phyloP scores from a whole-genome alignment of 805 yeast genomes.

The Candida pini region DNA sequence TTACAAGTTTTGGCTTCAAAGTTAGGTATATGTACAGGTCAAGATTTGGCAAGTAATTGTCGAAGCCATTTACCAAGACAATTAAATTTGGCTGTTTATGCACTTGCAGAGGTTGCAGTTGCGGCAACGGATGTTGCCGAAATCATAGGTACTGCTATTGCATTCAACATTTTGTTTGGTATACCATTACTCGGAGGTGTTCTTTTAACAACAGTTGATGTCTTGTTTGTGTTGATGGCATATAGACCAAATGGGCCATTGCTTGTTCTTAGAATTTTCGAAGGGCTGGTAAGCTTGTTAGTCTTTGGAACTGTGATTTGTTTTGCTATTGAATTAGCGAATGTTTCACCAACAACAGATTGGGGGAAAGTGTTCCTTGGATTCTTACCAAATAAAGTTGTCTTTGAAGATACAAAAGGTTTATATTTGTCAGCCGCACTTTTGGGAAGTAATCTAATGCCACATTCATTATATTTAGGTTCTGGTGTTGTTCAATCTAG shows the following conservation, averaged over 20 bases:
- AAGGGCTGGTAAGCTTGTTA: constrained; percentile 68
- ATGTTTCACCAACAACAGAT: constrained; percentile 52
- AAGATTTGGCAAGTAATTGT: constrained; percentile 86
- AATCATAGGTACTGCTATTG: constrained; percentile 95
- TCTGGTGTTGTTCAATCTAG: constrained; percentile 87
- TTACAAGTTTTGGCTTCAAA: constrained; percentile 82
- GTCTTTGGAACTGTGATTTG: constrained; percentile 82
- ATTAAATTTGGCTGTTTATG: constrained; percentile 57
- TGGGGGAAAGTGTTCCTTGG: constrained; percentile 64
- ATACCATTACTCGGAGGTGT: constrained; percentile 84
- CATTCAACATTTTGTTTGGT: constrained; percentile 75
- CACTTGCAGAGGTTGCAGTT: constrained; percentile 84
- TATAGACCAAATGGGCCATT: constrained; percentile 82
- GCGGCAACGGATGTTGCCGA: constrained; percentile 96
- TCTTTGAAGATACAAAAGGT: constrained; percentile 54
- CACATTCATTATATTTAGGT: constrained; percentile 84
- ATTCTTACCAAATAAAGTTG: constrained; percentile 47
- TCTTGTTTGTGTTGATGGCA: constrained; percentile 77
- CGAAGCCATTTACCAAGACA: constrained; percentile 62
- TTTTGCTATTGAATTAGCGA: constrained; percentile 70
- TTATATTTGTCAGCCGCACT: constrained; percentile 78
- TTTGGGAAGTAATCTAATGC: constrained; percentile 94
- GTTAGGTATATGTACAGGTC: constrained; percentile 90
- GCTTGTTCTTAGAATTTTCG: constrained; percentile 72
- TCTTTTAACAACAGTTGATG: constrained; percentile 78